Percentiles rank a stretch among this genome's conserved stretches.
Evolutionary conservation across 768 basidiomycete species (phyloP).

Genomic region (Naganishia kalamii): DNA sequence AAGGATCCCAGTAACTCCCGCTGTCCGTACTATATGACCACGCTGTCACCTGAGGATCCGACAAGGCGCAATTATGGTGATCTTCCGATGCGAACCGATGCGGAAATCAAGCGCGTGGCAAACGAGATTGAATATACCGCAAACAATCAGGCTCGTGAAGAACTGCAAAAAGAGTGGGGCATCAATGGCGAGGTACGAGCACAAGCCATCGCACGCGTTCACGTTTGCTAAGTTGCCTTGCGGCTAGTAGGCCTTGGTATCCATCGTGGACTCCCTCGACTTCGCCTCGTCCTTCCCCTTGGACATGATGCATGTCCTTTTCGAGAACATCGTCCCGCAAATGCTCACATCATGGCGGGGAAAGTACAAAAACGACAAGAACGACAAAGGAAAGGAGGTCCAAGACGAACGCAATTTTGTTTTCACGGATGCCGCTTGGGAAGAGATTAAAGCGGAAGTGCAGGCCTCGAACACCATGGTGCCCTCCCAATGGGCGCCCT

Average conservation of each 20-base stretch:
- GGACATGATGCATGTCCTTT: background rate
- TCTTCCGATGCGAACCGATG: background rate
- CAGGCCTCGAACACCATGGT: background rate
- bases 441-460: background rate
- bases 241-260: background rate
- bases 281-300: background rate
- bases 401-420: background rate
- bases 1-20: background rate
- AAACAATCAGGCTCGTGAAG: background rate
- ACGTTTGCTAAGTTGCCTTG: too few species aligned
- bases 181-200: background rate
- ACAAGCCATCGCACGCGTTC: too few species aligned
- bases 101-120: background rate
- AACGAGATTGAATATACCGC: background rate
- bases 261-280: background rate
- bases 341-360: background rate
- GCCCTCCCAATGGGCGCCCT: background rate
- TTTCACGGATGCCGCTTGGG: background rate
- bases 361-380: background rate
- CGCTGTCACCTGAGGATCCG: background rate
- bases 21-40: background rate
- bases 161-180: background rate
- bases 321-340: background rate
- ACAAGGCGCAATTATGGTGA: background rate
- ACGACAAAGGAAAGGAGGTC: background rate